Evolutionary conservation across 805 yeast genomes (phyloP).

Genomic region (Candida orba): DNA sequence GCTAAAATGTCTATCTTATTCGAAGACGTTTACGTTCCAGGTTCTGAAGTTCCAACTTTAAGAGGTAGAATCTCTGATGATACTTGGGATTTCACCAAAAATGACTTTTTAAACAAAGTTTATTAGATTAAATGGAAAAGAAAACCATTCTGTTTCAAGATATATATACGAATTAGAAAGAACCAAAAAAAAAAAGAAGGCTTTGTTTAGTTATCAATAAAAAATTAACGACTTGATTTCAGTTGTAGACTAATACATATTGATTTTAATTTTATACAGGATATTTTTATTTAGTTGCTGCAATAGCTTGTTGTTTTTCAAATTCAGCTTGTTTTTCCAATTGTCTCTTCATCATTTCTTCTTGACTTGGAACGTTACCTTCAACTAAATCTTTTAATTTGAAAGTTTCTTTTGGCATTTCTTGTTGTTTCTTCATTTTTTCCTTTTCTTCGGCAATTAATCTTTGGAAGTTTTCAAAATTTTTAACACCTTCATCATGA

Average conservation of each 20-base stretch:
- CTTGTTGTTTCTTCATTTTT: conserved; percentile 53
- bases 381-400: conserved; percentile 80
- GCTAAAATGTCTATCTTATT: conserved; percentile 90
- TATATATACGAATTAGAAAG: no score
- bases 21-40: conserved; percentile 95
- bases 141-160: no score
- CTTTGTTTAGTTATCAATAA: background rate
- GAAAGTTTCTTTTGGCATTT: conserved; percentile 74
- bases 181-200: background rate
- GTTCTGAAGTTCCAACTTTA: conserved; percentile 83
- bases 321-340: conserved; percentile 35
- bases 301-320: conserved; percentile 15
- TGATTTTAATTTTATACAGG: conserved; percentile 1
- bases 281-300: background rate
- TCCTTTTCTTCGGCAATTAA: conserved; percentile 79
- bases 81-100: conserved; percentile 70
- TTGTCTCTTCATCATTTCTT: conserved; percentile 44
- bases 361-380: conserved; percentile 75
- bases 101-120: conserved; percentile 33
- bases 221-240: background rate
- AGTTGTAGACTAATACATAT: background rate
- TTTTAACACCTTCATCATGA: conserved; percentile 88
- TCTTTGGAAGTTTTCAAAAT: conserved; percentile 76
- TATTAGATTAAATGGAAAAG: conserved; percentile 16
- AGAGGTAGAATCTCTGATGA: conserved; percentile 97